Percentiles rank a stretch among this genome's conserved stretches.
phyloP scores from a whole-genome alignment of 169 alveolate genomes.

The Cryptosporidium baileyi region DNA sequence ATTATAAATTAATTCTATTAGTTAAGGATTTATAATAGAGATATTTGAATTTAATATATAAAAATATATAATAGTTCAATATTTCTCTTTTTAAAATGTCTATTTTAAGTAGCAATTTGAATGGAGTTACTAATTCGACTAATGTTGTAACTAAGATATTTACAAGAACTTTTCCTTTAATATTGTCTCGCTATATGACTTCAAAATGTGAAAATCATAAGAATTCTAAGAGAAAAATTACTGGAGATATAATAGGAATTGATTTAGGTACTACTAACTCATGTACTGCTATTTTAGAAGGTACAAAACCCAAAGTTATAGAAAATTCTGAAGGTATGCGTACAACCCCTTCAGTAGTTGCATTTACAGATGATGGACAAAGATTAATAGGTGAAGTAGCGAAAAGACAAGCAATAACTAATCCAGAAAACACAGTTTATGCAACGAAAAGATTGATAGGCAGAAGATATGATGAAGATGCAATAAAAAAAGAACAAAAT shows the following conservation, averaged over 20 bases:
- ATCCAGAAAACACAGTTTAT: constrained; percentile 94
- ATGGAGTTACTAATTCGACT: constrained; percentile 1
- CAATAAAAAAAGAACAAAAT: constrained; percentile 94
- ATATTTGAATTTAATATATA: no score
- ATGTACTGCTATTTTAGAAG: constrained; percentile 98
- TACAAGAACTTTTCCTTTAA: constrained; percentile 9
- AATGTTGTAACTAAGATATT: neutral
- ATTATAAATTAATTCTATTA: no score
- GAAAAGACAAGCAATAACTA: constrained; percentile 95
- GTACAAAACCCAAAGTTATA: constrained; percentile 94
- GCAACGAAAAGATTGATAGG: constrained; percentile 97
- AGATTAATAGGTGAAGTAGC: constrained; percentile 96
- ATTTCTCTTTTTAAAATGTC: no score
- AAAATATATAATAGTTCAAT: no score
- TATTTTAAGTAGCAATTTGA: no score
- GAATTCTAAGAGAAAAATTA: constrained; percentile 73
- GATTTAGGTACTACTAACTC: constrained; percentile 99
- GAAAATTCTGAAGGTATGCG: constrained; percentile 97
- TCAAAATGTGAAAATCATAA: constrained; percentile 18
- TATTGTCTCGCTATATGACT: constrained; percentile 39
- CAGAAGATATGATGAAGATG: constrained; percentile 94
- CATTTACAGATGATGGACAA: constrained; percentile 95
- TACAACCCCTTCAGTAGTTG: constrained; percentile 98
- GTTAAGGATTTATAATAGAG: no score
- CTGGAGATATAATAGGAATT: constrained; percentile 94